Conservation (phyloP, 1,284 basidiomycete genomes). For the Ganoderma lucidum region DNA sequence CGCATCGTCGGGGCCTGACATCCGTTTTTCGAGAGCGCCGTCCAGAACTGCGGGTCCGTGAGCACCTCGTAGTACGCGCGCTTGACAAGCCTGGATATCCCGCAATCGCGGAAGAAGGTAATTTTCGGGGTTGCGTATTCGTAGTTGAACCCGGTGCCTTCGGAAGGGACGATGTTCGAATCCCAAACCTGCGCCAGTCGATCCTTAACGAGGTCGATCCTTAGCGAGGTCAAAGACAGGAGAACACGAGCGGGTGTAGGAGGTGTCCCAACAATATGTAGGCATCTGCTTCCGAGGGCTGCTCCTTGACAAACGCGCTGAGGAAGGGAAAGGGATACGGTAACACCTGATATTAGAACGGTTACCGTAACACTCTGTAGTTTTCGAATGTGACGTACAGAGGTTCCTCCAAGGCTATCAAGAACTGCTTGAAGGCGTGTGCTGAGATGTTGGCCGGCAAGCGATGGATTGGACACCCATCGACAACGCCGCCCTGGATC, state of each 20-base stretch:
- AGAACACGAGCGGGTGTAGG: neutral
- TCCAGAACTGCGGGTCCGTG: neutral
- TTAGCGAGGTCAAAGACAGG: neutral
- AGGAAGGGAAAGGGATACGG: neutral
- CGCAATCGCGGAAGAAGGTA: neutral
- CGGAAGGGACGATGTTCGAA: neutral
- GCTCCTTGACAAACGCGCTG: neutral
- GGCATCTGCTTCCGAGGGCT: neutral
- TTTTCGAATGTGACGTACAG: neutral
- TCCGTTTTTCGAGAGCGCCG: neutral
- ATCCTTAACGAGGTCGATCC: neutral
- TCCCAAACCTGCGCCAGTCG: neutral
- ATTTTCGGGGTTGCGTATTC: neutral
- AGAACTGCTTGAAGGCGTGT: neutral
- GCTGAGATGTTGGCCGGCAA: neutral
- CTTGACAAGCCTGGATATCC: neutral
- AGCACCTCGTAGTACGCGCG: neutral
- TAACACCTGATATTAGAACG: no score
- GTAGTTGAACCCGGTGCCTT: neutral
- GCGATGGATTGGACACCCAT: neutral
- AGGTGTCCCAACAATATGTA: neutral
- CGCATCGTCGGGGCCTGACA: no score
- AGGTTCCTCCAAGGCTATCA: neutral
- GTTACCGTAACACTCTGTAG: no score
- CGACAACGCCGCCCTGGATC: neutral